Evolutionary conservation across 2,329 filamentous ascomycete genomes (phyloP).

Genomic region (Apiospora hydei): DNA sequence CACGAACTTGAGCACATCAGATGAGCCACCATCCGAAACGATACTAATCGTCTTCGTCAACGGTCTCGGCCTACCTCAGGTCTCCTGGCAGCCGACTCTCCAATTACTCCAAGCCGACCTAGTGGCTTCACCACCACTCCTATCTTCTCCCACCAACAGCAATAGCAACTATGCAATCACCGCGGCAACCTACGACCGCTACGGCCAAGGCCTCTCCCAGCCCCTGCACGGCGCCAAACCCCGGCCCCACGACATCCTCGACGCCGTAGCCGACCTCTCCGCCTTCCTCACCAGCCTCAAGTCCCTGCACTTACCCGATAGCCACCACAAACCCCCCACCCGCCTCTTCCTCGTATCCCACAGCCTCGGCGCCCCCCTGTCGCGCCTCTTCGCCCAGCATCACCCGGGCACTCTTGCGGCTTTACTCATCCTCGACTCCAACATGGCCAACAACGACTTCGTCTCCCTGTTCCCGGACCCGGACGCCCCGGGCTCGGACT

Average conservation of each 20-base stretch:
- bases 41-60: constrained; percentile 24
- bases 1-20: not conserved
- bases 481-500: constrained; percentile 47
- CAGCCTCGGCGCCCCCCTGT: constrained; percentile 60
- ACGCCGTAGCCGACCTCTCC: constrained; percentile 52
- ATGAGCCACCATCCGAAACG: not conserved
- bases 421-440: constrained; percentile 62
- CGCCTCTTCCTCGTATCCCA: constrained; percentile 57
- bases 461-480: constrained; percentile 64
- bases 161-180: not conserved
- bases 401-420: constrained; percentile 54
- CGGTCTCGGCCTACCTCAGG: constrained; percentile 21
- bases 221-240: constrained; percentile 53
- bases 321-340: constrained; percentile 26
- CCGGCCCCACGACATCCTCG: constrained; percentile 53
- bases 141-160: not conserved
- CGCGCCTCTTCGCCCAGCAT: constrained; percentile 57
- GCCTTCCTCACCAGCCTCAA: constrained; percentile 51
- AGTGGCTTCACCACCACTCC: not conserved
- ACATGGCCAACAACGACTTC: constrained; percentile 64
- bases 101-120: not conserved
- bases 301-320: constrained; percentile 37
- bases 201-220: constrained; percentile 59
- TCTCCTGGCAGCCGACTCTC: not conserved
- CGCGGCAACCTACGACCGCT: constrained; percentile 58